Percentiles rank a stretch among this genome's conserved stretches.
Evolutionary conservation across 306 rosid species (phyloP).

Genomic region (Citrullus mucosospermus): DNA sequence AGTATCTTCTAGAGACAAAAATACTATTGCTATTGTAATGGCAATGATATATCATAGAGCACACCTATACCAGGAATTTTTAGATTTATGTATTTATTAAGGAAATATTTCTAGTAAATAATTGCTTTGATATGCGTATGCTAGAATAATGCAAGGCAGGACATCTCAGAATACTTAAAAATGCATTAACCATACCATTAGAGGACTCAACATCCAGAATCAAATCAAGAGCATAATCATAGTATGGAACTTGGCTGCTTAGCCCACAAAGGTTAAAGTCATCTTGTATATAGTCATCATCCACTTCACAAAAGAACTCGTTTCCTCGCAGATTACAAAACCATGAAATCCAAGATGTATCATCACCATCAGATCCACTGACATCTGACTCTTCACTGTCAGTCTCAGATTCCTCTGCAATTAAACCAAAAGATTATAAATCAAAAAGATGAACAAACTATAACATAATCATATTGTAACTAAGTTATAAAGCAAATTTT

Average conservation of each 20-base stretch:
- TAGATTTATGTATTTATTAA: not conserved
- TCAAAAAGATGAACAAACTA: not conserved
- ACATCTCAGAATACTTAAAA: not conserved
- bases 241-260: slow-evolving; percentile 74
- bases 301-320: slow-evolving; percentile 72
- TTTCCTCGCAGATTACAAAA: slow-evolving; percentile 82
- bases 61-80: not conserved
- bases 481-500: not conserved
- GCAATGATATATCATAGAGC: not conserved
- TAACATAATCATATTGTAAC: not conserved
- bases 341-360: slow-evolving; percentile 82
- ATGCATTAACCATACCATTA: slow-evolving; percentile 37
- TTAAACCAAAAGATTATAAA: slow-evolving; percentile 3
- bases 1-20: not conserved
- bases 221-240: slow-evolving; percentile 78
- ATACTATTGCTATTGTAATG: not conserved
- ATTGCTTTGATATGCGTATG: not conserved
- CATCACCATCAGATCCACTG: slow-evolving; percentile 78
- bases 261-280: slow-evolving; percentile 83
- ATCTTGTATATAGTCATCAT: slow-evolving; percentile 76
- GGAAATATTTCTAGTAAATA: not conserved
- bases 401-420: slow-evolving; percentile 65
- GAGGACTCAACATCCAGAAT: slow-evolving; percentile 73
- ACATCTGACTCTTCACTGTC: slow-evolving; percentile 70
- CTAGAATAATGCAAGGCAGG: not conserved